phyloP scores from a whole-genome alignment of 2,329 filamentous ascomycete species.

The Keithomyces neogunnii region DNA sequence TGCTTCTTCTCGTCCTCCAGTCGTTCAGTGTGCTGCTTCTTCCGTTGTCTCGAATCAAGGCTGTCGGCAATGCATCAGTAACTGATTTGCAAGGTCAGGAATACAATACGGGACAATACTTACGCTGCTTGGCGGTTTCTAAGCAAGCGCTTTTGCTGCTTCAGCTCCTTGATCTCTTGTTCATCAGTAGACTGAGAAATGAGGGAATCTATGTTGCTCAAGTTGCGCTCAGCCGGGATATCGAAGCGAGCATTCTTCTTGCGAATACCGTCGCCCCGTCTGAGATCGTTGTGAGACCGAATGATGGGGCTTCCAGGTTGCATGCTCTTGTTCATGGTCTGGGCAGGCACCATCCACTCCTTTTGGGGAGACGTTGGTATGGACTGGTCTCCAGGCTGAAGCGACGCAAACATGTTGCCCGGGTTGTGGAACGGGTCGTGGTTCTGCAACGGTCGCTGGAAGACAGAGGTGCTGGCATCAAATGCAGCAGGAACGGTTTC shows the following conservation, averaged over 20 bases:
- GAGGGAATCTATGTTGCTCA: conserved; percentile 89
- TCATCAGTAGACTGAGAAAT: conserved; percentile 85
- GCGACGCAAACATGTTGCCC: conserved; percentile 44
- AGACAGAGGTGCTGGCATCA: conserved; percentile 43
- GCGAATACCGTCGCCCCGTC: conserved; percentile 78
- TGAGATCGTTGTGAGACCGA: conserved; percentile 67
- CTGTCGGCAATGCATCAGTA: conserved; percentile 33
- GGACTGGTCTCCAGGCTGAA: conserved; percentile 37
- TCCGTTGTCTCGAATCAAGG: conserved; percentile 91
- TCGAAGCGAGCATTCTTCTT: conserved; percentile 99
- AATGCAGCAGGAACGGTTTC: conserved; percentile 47
- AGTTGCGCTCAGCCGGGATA: conserved; percentile 86
- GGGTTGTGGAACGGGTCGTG: conserved; percentile 49
- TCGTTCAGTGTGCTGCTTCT: conserved; percentile 96
- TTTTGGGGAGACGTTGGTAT: conserved; percentile 50
- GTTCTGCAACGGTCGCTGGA: conserved; percentile 43
- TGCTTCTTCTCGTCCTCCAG: conserved; percentile 96
- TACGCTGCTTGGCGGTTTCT: conserved; percentile 96
- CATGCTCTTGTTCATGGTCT: conserved; percentile 51
- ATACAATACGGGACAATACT: conserved; percentile 25
- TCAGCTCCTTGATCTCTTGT: conserved; percentile 92
- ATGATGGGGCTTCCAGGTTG: conserved; percentile 59
- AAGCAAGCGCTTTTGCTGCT: conserved; percentile 92
- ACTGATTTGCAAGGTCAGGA: neutral
- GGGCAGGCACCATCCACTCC: conserved; percentile 44